Evolutionary conservation across 305 asterid genomes (phyloP).

Genomic region (Fraxinus paxiana): DNA sequence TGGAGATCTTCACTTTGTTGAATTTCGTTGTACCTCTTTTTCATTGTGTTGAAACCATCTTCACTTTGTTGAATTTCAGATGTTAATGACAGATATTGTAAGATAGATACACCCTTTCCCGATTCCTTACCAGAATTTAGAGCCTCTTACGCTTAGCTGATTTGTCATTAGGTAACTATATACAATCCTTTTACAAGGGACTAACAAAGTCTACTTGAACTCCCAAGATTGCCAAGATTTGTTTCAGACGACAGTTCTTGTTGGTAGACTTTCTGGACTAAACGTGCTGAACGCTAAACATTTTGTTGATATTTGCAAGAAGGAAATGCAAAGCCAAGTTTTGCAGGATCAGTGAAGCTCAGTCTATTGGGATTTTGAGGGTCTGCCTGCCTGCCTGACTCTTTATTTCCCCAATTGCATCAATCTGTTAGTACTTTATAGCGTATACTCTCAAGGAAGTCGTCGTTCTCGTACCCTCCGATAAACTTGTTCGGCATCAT

Average conservation of each 20-base stretch:
- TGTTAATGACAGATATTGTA: background rate
- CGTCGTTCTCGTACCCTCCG: background rate
- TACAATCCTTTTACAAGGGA: background rate
- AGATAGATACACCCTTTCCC: background rate
- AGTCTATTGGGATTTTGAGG: background rate
- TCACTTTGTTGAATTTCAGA: background rate
- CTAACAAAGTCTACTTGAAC: background rate
- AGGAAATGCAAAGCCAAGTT: background rate
- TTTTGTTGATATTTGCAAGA: background rate
- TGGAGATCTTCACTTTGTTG: background rate
- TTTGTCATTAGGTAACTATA: background rate
- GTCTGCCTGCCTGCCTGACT: background rate
- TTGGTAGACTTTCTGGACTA: conserved; percentile 32
- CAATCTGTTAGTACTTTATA: background rate
- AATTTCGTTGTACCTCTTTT: background rate
- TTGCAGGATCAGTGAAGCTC: background rate
- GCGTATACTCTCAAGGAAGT: background rate
- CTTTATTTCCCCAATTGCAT: background rate
- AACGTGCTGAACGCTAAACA: background rate
- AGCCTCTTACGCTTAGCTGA: background rate
- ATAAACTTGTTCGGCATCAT: background rate
- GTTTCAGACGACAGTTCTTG: conserved; percentile 33
- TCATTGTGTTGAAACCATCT: background rate
- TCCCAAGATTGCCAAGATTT: background rate
- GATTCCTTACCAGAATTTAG: background rate